Evolutionary conservation across 2,329 filamentous ascomycete genomes (phyloP), one percentile per base, ranked within the genome.

Genomic region (Arthrobotrys entomopaga): DNA sequence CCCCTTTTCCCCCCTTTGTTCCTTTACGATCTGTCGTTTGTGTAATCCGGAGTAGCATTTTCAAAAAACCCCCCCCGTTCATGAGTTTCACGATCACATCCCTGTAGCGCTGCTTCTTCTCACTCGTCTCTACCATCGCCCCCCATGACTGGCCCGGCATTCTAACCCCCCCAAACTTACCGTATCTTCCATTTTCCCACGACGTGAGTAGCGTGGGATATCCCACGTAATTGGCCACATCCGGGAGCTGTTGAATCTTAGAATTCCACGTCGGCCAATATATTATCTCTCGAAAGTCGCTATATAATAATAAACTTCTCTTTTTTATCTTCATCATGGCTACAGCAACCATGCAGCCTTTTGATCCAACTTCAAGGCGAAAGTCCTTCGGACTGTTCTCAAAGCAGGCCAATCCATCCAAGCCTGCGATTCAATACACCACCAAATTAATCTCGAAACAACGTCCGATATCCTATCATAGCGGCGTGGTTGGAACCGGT

Each of bases 331-430:
- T 26, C n/a, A 60, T 24, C n/a, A 63, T 63, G 63, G 57, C 70
- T 20, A 74, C 70, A 13, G 70, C 70, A 29, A 67, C 70, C 2
- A 74, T 74, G 70, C 70, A 74, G 26, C 70, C 70, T 19, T 74
- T 74, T 57, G 70, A 74, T 42, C 70, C 63, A n/a, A 48, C 70
- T 15, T 67, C 63, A 11, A 65, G 65, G 42, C 64, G 71, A 54
- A 75, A 70, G 29, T 75, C 71, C 7, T 70, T 75, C 29, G 71
- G 52, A 4, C 59, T 75, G 13, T 75, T 75, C 46, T 75, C 64
- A 3, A 52, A 54, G 50, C 71, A 60, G 20, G 15, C 71, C 11
- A 65, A 10, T 22, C 10, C 29, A 34, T 46, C 63, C 3, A 74
- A 74, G n/a, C 63, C 63, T 15, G 57, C 63, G 2, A 42, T 42